Conservation (phyloP, 495 filamentous ascomycete genomes). For the Pseudevernia furfuracea region DNA sequence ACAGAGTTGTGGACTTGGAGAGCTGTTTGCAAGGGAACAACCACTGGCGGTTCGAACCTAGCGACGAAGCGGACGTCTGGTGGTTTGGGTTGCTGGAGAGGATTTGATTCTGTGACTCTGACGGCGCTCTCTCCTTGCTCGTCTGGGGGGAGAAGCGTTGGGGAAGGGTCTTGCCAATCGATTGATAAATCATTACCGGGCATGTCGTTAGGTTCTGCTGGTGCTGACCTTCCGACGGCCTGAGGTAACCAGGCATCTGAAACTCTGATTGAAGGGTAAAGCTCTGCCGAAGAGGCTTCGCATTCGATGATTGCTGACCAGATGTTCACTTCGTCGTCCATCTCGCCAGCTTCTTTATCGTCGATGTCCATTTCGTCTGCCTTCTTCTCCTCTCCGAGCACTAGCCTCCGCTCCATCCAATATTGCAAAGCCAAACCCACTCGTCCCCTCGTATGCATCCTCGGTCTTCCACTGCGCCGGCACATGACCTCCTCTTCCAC, state of each 20-base stretch:
- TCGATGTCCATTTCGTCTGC: conserved; percentile 27
- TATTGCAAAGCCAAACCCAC: conserved; percentile 79
- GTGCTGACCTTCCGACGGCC: conserved; percentile 44
- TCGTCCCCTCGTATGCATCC: conserved; percentile 63
- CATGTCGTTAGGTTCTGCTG: conserved; percentile 37
- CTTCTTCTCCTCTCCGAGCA: conserved; percentile 34
- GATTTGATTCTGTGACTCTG: conserved; percentile 26
- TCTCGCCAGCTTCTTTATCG: background rate
- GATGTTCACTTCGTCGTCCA: conserved; percentile 29
- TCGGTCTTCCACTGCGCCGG: conserved; percentile 64
- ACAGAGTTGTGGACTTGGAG: conserved; percentile 58
- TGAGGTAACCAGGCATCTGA: conserved; percentile 60
- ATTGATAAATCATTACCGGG: conserved; percentile 38
- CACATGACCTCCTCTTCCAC: conserved; percentile 51
- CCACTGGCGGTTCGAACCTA: conserved; percentile 73
- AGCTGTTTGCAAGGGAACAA: conserved; percentile 61
- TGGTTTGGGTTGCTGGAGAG: conserved; percentile 43
- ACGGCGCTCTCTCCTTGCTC: conserved; percentile 1
- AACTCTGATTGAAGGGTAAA: conserved; percentile 53
- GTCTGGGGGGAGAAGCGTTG: conserved; percentile 8
- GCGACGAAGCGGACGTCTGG: conserved; percentile 78
- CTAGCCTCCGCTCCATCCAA: conserved; percentile 61
- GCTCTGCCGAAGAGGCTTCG: conserved; percentile 41
- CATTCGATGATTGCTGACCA: conserved; percentile 62
- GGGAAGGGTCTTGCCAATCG: conserved; percentile 60